Evolutionary conservation across 495 filamentous ascomycete genomes (phyloP), one percentile per base, ranked within the genome.

Genomic region (Opeltia flavorubescens): DNA sequence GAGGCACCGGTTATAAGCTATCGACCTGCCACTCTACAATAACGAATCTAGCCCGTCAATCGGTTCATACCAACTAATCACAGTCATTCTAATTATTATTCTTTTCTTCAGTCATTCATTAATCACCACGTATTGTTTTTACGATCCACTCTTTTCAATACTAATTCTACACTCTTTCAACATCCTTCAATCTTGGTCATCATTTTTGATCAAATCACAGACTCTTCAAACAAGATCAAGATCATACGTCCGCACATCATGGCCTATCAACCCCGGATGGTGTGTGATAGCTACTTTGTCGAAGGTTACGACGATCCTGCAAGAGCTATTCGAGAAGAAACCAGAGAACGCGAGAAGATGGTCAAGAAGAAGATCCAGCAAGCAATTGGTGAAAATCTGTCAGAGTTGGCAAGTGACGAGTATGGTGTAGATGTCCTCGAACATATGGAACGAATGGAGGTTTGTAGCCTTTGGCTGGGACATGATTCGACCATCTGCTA

Each of bases 361-460:
- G 70, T 78, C 52, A 84, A 81, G 63, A 69, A 81, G 55, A 76
- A 87, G 61, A 78, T 74, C 55, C 87, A 94, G 65, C 77, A 83
- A 59, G 76, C 76, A 53, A 81, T 98, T 53, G 88, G 84, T 47
- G 83, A 88, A 57, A 83, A 95, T 49, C 71, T 96, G 46, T 95
- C 89, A 27, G 77, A 75, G 49, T 61, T 83, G 49, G 83, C 86
- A 25, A 76, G 73, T 52, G 86, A 89, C 36, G 86, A 94, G 63
- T 93, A 95, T 63, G 78, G 89, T 53, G 86, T 93, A 57, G 89
- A 96, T 59, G 79, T 94, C 64, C 73, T 94, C 61, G 69, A 79
- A 56, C 89, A 96, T 63, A 93, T 95, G 84, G 76, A 87, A 60
- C 74, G 84, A 51, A 95, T 98, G 89, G 91, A 98, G 82, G 88